Evolutionary conservation across 768 basidiomycete genomes (phyloP).

Genomic region (Trichaptum fuscoviolaceum): DNA sequence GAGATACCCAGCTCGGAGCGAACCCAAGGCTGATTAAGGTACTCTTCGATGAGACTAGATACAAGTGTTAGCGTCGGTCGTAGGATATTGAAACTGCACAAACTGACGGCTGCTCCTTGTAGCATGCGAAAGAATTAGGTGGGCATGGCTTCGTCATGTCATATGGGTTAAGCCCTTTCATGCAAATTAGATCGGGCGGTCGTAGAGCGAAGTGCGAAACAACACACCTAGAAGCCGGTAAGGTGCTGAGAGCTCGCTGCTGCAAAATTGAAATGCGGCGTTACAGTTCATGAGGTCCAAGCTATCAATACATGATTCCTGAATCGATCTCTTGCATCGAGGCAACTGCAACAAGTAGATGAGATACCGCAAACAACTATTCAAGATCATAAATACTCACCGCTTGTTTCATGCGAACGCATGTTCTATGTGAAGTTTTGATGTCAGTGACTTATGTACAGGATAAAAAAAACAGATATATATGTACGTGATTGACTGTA

Average conservation of each 20-base stretch:
- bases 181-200: slow-evolving; percentile 5
- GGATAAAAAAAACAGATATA: not conserved
- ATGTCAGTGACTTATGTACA: not conserved
- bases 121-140: not conserved
- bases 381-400: slow-evolving; percentile 20
- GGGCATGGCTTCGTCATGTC: slow-evolving; percentile 47
- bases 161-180: slow-evolving; percentile 44
- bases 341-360: slow-evolving; percentile 42
- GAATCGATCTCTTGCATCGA: slow-evolving; percentile 55
- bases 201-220: slow-evolving; percentile 16
- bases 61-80: slow-evolving; percentile 34
- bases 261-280: slow-evolving; percentile 64
- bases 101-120: not conserved
- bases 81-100: not conserved
- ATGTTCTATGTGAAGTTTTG: slow-evolving; percentile 23
- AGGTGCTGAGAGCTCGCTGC: slow-evolving; percentile 41
- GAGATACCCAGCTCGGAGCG: slow-evolving; percentile 45
- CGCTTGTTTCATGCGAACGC: slow-evolving; percentile 40
- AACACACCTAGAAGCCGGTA: slow-evolving; percentile 19
- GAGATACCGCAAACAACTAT: not conserved
- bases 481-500: slow-evolving; percentile 4
- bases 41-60: slow-evolving; percentile 33
- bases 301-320: slow-evolving; percentile 54
- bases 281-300: slow-evolving; percentile 64
- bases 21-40: slow-evolving; percentile 40